Percentiles rank a stretch among this genome's conserved stretches.
Evolutionary conservation across 179 eudicot genomes (phyloP).

Genomic region (Silene vulgaris): DNA sequence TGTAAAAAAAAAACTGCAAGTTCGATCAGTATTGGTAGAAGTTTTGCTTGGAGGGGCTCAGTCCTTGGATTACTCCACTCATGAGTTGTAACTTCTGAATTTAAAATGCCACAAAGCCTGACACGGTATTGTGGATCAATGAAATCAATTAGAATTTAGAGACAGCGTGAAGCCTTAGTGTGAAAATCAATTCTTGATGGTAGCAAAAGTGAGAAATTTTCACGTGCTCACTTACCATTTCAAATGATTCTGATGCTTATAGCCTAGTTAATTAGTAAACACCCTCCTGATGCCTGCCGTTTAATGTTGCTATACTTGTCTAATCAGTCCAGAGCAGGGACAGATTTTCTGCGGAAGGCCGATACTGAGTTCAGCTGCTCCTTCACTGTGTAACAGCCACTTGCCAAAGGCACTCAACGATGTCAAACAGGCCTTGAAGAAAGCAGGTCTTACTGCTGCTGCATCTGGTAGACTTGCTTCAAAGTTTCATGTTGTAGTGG

Average conservation of each 20-base stretch:
- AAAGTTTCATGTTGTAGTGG: slow-evolving; percentile 51
- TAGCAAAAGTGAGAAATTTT: background rate
- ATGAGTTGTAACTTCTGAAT: no score
- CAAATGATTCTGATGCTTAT: slow-evolving; percentile 9
- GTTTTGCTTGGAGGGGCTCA: background rate
- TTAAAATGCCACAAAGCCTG: background rate
- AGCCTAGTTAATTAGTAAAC: background rate
- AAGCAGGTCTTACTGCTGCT: slow-evolving; percentile 44
- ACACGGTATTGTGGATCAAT: background rate
- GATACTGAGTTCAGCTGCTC: slow-evolving; percentile 39
- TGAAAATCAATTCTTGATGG: background rate
- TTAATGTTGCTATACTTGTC: slow-evolving; percentile 13
- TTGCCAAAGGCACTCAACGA: slow-evolving; percentile 45
- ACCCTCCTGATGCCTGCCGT: background rate
- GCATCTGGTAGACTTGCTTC: slow-evolving; percentile 47
- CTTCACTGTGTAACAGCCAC: slow-evolving; percentile 40
- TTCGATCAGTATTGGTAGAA: background rate
- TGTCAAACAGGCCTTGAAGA: slow-evolving; percentile 44
- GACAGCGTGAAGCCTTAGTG: background rate
- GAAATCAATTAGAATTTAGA: background rate
- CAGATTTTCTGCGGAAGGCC: slow-evolving; percentile 54
- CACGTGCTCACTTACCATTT: background rate
- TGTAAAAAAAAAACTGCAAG: background rate
- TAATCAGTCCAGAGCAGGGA: slow-evolving; percentile 48
- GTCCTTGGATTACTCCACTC: no score